Percentiles rank a stretch among this genome's conserved stretches.
phyloP scores from a whole-genome alignment of 768 basidiomycete genomes.

The Cytidiella melzeri region DNA sequence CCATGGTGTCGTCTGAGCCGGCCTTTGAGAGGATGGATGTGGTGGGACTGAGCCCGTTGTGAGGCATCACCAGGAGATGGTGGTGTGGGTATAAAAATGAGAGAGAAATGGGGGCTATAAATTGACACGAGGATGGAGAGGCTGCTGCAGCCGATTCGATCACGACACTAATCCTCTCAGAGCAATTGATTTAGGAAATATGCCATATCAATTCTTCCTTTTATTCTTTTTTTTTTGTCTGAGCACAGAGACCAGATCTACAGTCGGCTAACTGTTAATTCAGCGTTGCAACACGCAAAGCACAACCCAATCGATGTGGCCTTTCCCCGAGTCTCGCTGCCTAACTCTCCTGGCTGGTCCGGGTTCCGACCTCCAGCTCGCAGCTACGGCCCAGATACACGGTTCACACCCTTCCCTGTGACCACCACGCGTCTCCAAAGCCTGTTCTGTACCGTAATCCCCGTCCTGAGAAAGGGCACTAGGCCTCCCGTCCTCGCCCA shows the following conservation, averaged over 20 bases:
- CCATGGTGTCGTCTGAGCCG: constrained; percentile 32
- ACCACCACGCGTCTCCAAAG: constrained; percentile 11
- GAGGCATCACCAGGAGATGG: constrained; percentile 13
- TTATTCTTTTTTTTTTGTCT: constrained; percentile 6
- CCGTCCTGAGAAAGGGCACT: no score
- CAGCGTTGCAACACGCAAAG: neutral
- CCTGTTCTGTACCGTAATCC: constrained; percentile 14
- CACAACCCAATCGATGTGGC: neutral
- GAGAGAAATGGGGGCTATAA: constrained; percentile 10
- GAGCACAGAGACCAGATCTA: neutral
- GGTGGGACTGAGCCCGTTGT: constrained; percentile 18
- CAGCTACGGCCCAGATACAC: neutral
- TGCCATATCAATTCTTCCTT: neutral
- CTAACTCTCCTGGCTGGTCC: neutral
- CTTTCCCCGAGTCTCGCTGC: neutral
- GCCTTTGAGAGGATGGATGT: constrained; percentile 29
- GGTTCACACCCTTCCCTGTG: constrained; percentile 10
- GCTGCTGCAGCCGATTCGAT: constrained; percentile 18
- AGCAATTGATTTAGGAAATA: neutral
- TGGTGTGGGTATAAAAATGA: constrained; percentile 12
- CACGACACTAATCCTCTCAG: neutral
- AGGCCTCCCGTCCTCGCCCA: constrained; percentile 7
- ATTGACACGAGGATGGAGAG: constrained; percentile 21
- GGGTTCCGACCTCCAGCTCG: neutral
- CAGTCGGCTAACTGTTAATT: neutral